Percentiles rank a stretch among this genome's conserved stretches.
Evolutionary conservation across 176 grass and related monocot species (phyloP).

Genomic region (Pontederia paniculata): DNA sequence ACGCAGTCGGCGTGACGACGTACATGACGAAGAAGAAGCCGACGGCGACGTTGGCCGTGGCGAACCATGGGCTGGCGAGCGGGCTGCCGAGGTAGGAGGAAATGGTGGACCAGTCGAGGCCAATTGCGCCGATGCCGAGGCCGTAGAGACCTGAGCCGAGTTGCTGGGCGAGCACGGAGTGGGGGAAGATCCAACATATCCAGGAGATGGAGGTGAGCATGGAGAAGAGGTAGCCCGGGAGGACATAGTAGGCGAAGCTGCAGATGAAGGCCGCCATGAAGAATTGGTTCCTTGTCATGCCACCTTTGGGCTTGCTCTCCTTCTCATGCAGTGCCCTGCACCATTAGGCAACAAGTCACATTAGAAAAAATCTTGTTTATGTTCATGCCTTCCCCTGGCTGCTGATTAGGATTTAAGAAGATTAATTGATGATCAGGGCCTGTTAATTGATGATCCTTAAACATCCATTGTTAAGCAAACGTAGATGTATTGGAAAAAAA

Average conservation of each 20-base stretch:
- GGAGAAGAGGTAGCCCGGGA: conserved; percentile 84
- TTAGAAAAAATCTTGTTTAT: too few relatives aligned
- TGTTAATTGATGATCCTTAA: too few relatives aligned
- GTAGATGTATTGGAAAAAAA: too few relatives aligned
- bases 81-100: conserved; percentile 86
- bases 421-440: too few relatives aligned
- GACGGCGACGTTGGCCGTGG: conserved; percentile 68
- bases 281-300: conserved; percentile 76
- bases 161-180: conserved; percentile 69
- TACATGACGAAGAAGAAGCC: conserved; percentile 77
- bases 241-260: conserved; percentile 77
- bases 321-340: conserved; percentile 63
- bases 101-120: conserved; percentile 71
- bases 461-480: too few relatives aligned
- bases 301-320: conserved; percentile 40
- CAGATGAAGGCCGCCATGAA: conserved; percentile 72
- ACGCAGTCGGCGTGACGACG: conserved; percentile 44
- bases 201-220: conserved; percentile 96
- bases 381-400: too few relatives aligned
- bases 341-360: too few relatives aligned
- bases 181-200: conserved; percentile 80
- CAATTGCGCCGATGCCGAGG: conserved; percentile 58
- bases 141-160: conserved; percentile 66
- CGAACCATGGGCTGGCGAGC: conserved; percentile 93
- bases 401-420: too few relatives aligned